Evolutionary conservation across 257 asterid species (phyloP).

Genomic region (Datura wrightii): DNA sequence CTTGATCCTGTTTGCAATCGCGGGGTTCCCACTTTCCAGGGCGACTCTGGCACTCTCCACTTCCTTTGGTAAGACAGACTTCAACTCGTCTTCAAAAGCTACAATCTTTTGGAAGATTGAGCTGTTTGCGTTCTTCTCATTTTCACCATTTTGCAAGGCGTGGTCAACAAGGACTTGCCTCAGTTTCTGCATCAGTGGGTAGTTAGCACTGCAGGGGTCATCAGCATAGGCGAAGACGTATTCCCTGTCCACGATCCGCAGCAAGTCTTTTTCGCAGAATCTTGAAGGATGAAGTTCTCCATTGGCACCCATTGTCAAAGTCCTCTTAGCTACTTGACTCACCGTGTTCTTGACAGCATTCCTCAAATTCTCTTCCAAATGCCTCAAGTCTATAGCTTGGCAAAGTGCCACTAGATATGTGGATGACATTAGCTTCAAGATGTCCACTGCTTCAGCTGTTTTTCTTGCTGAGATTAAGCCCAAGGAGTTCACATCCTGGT

Average conservation of each 20-base stretch:
- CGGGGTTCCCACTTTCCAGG: conserved; percentile 69
- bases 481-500: conserved; percentile 62
- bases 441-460: conserved; percentile 56
- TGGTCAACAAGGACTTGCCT: conserved; percentile 57
- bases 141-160: conserved; percentile 50
- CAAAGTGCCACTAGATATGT: conserved; percentile 58
- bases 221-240: conserved; percentile 50
- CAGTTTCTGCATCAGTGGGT: conserved; percentile 57
- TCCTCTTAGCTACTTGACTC: conserved; percentile 57
- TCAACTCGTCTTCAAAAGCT: conserved; percentile 54
- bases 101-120: conserved; percentile 59
- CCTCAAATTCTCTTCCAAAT: conserved; percentile 57
- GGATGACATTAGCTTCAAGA: conserved; percentile 57
- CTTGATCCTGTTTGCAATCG: conserved; percentile 57
- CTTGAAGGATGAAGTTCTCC: conserved; percentile 64
- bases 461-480: conserved; percentile 59
- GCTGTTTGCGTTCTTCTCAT: conserved; percentile 47
- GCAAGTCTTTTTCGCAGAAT: conserved; percentile 58
- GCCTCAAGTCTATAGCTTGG: conserved; percentile 56
- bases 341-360: conserved; percentile 54
- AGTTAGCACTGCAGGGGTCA: conserved; percentile 54
- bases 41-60: conserved; percentile 60
- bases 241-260: conserved; percentile 53
- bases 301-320: conserved; percentile 50
- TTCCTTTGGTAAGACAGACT: conserved; percentile 48